Evolutionary conservation across 2,329 filamentous ascomycete species (phyloP).

Genomic region (Fusarium chlamydosporum): DNA sequence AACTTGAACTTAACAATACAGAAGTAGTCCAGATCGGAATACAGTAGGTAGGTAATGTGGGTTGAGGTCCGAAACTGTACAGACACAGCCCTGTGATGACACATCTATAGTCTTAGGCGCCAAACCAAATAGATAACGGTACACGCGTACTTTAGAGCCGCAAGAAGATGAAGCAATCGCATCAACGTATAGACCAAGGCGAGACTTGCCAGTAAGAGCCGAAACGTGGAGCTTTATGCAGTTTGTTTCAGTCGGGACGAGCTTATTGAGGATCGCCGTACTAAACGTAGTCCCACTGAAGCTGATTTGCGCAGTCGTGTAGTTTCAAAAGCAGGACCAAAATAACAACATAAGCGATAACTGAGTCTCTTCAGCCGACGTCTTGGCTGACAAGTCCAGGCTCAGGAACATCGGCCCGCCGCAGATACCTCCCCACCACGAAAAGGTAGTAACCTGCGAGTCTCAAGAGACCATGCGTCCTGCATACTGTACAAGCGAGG

Average conservation of each 20-base stretch:
- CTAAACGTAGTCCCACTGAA: constrained; percentile 18
- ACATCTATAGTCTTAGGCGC: not conserved
- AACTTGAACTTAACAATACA: not conserved
- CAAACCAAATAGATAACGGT: not conserved
- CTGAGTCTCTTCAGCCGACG: not conserved
- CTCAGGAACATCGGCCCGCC: constrained; percentile 44
- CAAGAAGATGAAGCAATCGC: constrained; percentile 1
- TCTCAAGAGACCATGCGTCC: not conserved
- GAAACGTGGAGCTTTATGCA: constrained; percentile 42
- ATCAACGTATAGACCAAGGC: constrained; percentile 2
- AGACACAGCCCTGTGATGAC: not conserved
- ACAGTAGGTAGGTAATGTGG: not conserved
- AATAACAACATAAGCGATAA: constrained; percentile 1
- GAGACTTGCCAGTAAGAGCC: constrained; percentile 20
- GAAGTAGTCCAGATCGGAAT: not conserved
- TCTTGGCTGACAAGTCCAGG: constrained; percentile 8
- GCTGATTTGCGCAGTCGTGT: constrained; percentile 8
- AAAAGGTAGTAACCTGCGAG: not conserved
- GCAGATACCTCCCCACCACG: constrained; percentile 32
- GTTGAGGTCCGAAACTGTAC: not conserved
- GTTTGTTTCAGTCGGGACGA: constrained; percentile 29
- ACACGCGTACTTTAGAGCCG: not conserved
- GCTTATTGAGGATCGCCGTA: constrained; percentile 4
- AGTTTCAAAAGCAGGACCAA: constrained; percentile 2
- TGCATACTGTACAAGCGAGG: not conserved